Evolutionary conservation across 495 filamentous ascomycete species (phyloP), one percentile per base, ranked within the genome.

Genomic region (Neurospora discreta): DNA sequence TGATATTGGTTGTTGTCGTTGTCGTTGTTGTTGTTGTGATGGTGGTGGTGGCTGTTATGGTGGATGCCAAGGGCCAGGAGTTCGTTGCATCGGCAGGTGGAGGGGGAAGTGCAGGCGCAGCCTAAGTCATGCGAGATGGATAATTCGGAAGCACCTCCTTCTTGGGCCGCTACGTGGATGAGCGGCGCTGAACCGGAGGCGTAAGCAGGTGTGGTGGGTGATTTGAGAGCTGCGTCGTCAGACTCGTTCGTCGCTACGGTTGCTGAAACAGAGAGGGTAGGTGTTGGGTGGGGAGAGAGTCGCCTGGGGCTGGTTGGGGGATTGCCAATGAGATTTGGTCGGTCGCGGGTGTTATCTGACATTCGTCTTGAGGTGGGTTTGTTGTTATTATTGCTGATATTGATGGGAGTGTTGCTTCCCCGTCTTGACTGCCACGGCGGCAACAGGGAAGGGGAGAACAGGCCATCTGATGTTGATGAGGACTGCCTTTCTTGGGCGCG

Each of bases 71-170:
- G 23, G 11, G 33, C 70, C 3, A 67, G 9, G 36, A 33, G 23
- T 20, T 39, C 40, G 33, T 36, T 44, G 33, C 26, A 65, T 16
- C 7, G 52, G 52, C 52, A 65, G 23, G 16, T 23, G 65, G 4
- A 15, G 16, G 65, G 23, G 15, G 26, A 41, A 39, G 15, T 10
- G 58, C 71, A 44, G 23, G 20, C n/a, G 70, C 77, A 77, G 43
- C 33, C 33, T 0, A 5, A 36, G 33, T 36, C 33, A 6, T 20
- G 43, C 10, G 20, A 26, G 44, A 52, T 26, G 11, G 20, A 6
- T 13, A 36, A 36, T 3, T 36, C 3, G 3, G 33, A 36, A 36
- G 1, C 33, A 3, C 33, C 33, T 0, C 33, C 33, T 36, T 5
- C 33, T 0, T 36, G 33, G 33, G 33, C 33, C 6, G 33, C 33